A percentile compares a stretch with the other conserved stretches of the same genome.
Conservation (phyloP, 441 rosid species). For the Gossypium trilobum region DNA sequence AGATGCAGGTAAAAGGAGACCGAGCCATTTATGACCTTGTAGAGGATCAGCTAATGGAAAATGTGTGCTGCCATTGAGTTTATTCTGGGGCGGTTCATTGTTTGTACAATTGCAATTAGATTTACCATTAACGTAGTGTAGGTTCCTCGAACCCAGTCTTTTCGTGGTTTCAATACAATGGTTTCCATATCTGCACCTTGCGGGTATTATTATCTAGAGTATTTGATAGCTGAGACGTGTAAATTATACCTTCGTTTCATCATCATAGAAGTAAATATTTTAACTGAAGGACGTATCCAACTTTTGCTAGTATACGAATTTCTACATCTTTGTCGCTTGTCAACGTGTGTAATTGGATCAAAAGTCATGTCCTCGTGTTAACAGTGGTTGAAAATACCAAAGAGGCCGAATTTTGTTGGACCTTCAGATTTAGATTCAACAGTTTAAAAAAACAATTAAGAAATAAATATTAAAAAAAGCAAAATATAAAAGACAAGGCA, state of each 20-base stretch:
- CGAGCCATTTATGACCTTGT: constrained; percentile 57
- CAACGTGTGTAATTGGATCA: no score
- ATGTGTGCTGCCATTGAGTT: constrained; percentile 17
- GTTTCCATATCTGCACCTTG: constrained; percentile 19
- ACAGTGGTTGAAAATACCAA: no score
- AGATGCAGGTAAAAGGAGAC: constrained; percentile 91
- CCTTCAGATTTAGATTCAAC: no score
- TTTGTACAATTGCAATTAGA: constrained; percentile 25
- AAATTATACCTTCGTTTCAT: not conserved
- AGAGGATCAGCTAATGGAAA: constrained; percentile 15
- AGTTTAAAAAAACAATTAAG: no score
- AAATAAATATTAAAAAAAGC: no score
- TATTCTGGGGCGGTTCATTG: constrained; percentile 15
- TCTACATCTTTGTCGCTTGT: no score
- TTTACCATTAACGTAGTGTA: constrained; percentile 28
- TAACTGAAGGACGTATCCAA: no score
- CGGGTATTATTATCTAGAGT: constrained; percentile 10
- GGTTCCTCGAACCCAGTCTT: constrained; percentile 20
- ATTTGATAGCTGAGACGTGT: not conserved
- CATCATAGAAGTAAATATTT: not conserved
- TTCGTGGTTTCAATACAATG: constrained; percentile 22
- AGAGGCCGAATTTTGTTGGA: no score
- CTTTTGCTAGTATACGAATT: not conserved
- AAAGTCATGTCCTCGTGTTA: no score
- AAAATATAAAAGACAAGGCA: no score